A percentile compares a stretch with the other conserved stretches of the same genome.
Conservation (phyloP, 495 filamentous ascomycete genomes). For the Tuber melanosporum region DNA sequence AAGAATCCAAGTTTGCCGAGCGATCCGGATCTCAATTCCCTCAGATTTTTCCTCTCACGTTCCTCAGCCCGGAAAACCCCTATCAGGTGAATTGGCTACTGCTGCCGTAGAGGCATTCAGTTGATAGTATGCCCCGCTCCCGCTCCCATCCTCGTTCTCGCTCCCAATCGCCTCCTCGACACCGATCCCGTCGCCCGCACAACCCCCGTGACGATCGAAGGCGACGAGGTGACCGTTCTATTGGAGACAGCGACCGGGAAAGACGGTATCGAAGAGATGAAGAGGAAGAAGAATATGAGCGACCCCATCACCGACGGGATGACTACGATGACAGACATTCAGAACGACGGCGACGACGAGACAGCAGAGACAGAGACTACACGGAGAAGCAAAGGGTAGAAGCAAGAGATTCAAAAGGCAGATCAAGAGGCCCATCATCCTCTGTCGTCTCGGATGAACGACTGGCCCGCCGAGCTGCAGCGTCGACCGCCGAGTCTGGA, state of each 20-base stretch:
- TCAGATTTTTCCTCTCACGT: background rate
- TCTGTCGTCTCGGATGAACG: background rate
- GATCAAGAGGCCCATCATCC: background rate
- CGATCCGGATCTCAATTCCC: background rate
- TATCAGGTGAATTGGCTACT: background rate
- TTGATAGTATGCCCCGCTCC: background rate
- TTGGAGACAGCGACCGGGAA: conserved; percentile 7
- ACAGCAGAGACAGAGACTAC: background rate
- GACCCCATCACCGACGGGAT: background rate
- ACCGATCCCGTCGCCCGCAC: background rate
- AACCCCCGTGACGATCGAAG: background rate
- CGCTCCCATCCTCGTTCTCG: background rate
- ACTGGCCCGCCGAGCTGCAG: background rate
- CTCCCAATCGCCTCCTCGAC: background rate
- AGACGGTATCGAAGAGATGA: background rate
- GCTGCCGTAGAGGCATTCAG: background rate
- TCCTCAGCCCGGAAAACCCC: background rate
- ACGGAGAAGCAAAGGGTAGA: background rate
- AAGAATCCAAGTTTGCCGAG: background rate
- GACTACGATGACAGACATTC: background rate
- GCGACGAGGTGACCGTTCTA: background rate
- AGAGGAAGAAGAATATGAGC: background rate
- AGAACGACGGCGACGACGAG: background rate
- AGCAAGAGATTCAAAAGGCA: background rate
- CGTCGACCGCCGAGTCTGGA: background rate